A percentile compares a stretch with the other conserved stretches of the same genome.
Conservation (phyloP, 2,329 filamentous ascomycete genomes). For the Escovopsis sp. region DNA sequence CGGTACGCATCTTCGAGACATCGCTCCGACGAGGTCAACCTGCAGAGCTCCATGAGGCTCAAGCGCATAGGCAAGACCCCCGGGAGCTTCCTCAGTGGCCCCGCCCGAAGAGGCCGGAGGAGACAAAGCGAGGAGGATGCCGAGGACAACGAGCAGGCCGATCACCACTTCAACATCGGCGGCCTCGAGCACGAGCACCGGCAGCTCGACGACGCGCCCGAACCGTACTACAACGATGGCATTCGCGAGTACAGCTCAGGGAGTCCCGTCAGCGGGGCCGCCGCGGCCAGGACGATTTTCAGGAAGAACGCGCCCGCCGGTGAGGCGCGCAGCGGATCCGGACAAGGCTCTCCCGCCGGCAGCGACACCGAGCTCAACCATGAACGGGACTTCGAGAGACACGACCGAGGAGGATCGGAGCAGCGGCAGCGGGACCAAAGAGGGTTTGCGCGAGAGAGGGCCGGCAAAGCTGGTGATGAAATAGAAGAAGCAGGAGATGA, state of each 20-base stretch:
- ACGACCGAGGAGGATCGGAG: too few species aligned
- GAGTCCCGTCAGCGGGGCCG: constrained; percentile 39
- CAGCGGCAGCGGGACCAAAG: too few species aligned
- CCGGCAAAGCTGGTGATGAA: too few species aligned
- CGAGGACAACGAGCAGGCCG: constrained; percentile 29
- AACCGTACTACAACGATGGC: constrained; percentile 28
- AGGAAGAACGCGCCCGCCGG: constrained; percentile 25
- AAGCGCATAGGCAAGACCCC: constrained; percentile 63
- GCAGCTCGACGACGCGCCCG: constrained; percentile 22
- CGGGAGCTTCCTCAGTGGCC: constrained; percentile 66
- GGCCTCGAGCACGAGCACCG: constrained; percentile 30
- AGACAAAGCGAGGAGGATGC: constrained; percentile 53
- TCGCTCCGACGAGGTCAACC: constrained; percentile 43
- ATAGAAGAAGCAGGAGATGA: constrained; percentile 20
- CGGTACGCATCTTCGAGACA: constrained; percentile 35
- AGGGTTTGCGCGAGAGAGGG: too few species aligned
- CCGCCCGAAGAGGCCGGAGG: constrained; percentile 59
- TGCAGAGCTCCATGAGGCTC: constrained; percentile 61
- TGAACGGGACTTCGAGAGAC: constrained; percentile 9
- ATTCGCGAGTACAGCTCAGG: constrained; percentile 40
- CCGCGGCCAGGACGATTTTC: constrained; percentile 26
- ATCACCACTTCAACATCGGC: constrained; percentile 18
- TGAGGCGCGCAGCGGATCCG: constrained; percentile 19
- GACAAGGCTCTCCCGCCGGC: constrained; percentile 17
- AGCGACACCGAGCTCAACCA: constrained; percentile 9